Percentiles rank a stretch among this genome's conserved stretches.
phyloP scores from a whole-genome alignment of 1,284 basidiomycete species.

The Anthracocystis panici-leucophaei region DNA sequence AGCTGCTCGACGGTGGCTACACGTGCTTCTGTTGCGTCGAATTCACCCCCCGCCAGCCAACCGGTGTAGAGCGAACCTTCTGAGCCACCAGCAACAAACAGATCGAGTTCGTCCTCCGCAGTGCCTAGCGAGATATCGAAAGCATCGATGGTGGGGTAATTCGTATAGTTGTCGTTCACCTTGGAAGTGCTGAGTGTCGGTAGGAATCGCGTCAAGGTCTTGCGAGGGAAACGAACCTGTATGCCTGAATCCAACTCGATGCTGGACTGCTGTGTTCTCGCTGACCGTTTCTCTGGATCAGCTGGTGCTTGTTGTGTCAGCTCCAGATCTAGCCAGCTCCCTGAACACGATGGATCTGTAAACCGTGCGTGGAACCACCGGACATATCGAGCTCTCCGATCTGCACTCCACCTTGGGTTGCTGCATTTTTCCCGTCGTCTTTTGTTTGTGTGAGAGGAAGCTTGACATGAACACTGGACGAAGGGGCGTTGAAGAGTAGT shows the following conservation, averaged over 20 bases:
- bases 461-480: conserved; percentile 46
- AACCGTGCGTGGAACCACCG: conserved; percentile 23
- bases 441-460: conserved; percentile 47
- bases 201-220: conserved; percentile 18
- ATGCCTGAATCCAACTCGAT: conserved; percentile 34
- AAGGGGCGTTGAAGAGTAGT: conserved; percentile 72
- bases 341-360: conserved; percentile 31
- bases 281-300: conserved; percentile 13
- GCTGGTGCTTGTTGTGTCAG: conserved; percentile 9
- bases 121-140: conserved; percentile 43
- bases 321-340: conserved; percentile 35
- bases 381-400: conserved; percentile 26
- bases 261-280: conserved; percentile 27
- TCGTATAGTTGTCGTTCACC: conserved; percentile 51
- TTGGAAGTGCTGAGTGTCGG: conserved; percentile 33
- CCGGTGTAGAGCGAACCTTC: conserved; percentile 50
- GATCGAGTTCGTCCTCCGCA: conserved; percentile 30
- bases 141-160: conserved; percentile 49
- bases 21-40: conserved; percentile 19
- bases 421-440: conserved; percentile 40
- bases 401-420: conserved; percentile 56
- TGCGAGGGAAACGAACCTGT: conserved; percentile 23
- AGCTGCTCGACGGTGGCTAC: conserved; percentile 12
- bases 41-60: conserved; percentile 3
- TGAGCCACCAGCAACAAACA: conserved; percentile 50